Base-by-base conservation (phyloP, 1,139 yeast species). In the Kazachstania sp. region DNA sequence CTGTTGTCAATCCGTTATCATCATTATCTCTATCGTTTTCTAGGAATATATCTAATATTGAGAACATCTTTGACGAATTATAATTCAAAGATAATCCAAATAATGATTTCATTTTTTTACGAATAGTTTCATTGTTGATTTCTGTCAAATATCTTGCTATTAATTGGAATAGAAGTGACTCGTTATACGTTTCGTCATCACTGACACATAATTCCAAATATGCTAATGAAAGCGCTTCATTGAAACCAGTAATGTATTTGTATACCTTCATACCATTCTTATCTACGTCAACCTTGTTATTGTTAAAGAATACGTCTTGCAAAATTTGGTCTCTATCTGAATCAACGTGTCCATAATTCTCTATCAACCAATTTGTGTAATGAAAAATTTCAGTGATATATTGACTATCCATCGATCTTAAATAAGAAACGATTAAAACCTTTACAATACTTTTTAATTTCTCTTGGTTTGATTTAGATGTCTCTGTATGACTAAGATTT, bases 141-240 rank as follows among this genome's bases (percentile, higher is more conserved):
- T 57, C 53, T 3, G 57, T 53, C 35, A 87, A 61, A 57, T 86
- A 86, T 15, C 79, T 60, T 37, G 77, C 68, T 4, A 83, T 76
- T 30, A 86, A 71, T 34, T 70, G 71, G 8, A 84, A 81, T 50
- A 75, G 77, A 41, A 75, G 67, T 31, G 61, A 59, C 16, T 77
- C 70, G 8, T 78, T 71, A 26, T 68, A 57, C 35, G 75, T 76
- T 1, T 18, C 29, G 2, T 68, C 61, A 34, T 70, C 71, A 45
- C 68, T 73, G 8, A 78, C 69, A 28, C 81, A 62, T 57, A 78
- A 80, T 56, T 86, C 92, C 47, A 90, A 68, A 59, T 84, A 90
- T 23, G 63, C 57, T 1, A 77, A 66, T 0, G 78, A 74, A 36
- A 81, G 59, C 0, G 30, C 37, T 5, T 51, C 20, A 63, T 65